Base-by-base conservation (phyloP, 192 early-diverging fungal genomes). In the Dispira parvispora region DNA sequence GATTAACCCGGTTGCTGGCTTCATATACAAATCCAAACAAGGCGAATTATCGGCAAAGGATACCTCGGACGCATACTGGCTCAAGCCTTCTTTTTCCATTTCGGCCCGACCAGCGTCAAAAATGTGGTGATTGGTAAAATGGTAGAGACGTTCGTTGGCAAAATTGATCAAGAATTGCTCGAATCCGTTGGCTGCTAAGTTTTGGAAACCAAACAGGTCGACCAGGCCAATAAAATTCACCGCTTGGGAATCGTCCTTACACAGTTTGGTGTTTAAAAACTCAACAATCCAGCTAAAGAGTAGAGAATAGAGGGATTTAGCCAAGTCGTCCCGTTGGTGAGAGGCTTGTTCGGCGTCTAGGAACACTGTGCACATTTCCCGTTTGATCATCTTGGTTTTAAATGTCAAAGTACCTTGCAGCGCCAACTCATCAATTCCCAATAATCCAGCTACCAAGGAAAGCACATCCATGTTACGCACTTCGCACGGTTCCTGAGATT, bases 111-210 rank as follows among this genome's bases (percentile, higher is more conserved):
- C 80, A 3, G 75, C 69, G 65, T 91, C 89, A 62, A 91, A 86
- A 52, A 89, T 68, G 47, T 84, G 78, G 44, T 82, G 77, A 46
- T 82, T 72, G 62, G 82, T 69, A 63, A 90, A 90, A 62, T 83
- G 77, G 63, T 91, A 85, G 13, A 94, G 71, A 57, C 91, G 82
- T 72, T 95, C 92, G 72, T 88, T 92, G 60, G 90, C 84, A 67
- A 84, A 91, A 73, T 92, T 92, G 80, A 67, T 84, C 81, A 72
- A 92, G 70, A 67, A 76, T 69, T 73, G 73, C 74, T 76, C 80
- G 67, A 80, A 87, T 56, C 68, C 65, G 63, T 66, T 75, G 62
- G 72, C 67, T 68, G 75, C 75, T 47, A 68, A 64, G 69, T 67
- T 70, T 62, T 82, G 74, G 75, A 89, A 90, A 10, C 94, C 90